Evolutionary conservation across 2,329 filamentous ascomycete genomes (phyloP), one percentile per base, ranked within the genome.

Genomic region (Talaromyces sp.): DNA sequence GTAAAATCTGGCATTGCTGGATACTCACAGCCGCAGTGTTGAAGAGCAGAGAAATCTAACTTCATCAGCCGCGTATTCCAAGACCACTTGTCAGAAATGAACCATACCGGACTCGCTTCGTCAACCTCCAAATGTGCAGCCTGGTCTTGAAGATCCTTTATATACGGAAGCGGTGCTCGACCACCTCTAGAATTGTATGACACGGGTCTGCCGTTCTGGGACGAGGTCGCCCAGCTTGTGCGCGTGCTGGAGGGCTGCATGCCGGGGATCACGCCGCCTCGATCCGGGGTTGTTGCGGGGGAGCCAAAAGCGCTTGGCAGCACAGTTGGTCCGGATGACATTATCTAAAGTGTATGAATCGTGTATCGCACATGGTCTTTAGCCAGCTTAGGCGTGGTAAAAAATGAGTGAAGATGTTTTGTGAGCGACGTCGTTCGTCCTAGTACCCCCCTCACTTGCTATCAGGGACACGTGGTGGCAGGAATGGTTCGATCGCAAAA

Each of bases 131-230:
- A 69, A 14, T 70, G 67, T 22, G 75, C 72, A 41, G 76, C 76
- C 67, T 79, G 70, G 65, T 79, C 76, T 62, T 79, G 76, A 47
- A 79, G 73, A 67, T 78, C 76, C 63, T 78, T 79, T 52, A 79
- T 77, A 69, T 78, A 75, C 13, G 76, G 76, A 59, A 74, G 78
- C 56, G 71, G 70, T 37, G 73, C 71, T 66, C 69, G 71, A 63
- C 66, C 66, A 56, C 63, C 63, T 8, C 66, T 64, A 67, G 66
- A 52, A 33, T 67, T 64, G 57, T 45, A 57, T 4, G 68, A 43
- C 24, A 47, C n/a, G 41, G 60, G 50, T 37, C 31, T 31, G 64
- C 60, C 60, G 60, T 66, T 57, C 35, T 43, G 45, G 31, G 54
- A 39, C 13, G 63, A 56, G 43, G 63, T 60, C 27, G 68, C 68